Evolutionary conservation across 306 rosid species (phyloP).

Genomic region (Acmispon strigosus): DNA sequence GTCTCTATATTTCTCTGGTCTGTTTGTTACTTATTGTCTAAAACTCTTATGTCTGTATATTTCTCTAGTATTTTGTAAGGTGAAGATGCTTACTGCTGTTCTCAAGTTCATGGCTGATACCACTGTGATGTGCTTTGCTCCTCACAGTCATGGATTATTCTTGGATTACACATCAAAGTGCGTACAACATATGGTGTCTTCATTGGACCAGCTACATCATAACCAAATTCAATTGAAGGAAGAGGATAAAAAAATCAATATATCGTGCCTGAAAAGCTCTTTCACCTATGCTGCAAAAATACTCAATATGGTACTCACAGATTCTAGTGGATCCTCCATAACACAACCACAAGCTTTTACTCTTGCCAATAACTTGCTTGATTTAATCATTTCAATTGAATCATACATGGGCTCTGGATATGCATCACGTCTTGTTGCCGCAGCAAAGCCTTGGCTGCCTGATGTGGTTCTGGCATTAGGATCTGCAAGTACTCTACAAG

Average conservation of each 20-base stretch:
- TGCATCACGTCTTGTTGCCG: constrained; percentile 57
- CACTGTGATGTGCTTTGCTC: constrained; percentile 41
- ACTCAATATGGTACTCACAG: constrained; percentile 39
- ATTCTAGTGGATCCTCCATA: constrained; percentile 38
- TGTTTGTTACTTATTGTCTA: constrained; percentile 9
- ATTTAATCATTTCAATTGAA: constrained; percentile 52
- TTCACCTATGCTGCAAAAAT: constrained; percentile 76
- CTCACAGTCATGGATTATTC: constrained; percentile 41
- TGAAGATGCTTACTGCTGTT: constrained; percentile 70
- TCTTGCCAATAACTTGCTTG: constrained; percentile 68
- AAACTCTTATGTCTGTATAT: constrained; percentile 16
- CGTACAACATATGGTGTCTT: constrained; percentile 25
- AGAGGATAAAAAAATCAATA: constrained; percentile 40
- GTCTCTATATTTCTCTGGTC: constrained; percentile 8
- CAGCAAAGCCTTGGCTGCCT: constrained; percentile 81
- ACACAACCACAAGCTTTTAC: constrained; percentile 31
- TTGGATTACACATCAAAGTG: constrained; percentile 57
- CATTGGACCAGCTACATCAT: constrained; percentile 28
- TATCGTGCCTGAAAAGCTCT: constrained; percentile 60
- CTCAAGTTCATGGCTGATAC: constrained; percentile 71
- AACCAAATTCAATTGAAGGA: constrained; percentile 43
- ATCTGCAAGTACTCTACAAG: constrained; percentile 34
- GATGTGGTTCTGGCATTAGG: constrained; percentile 76
- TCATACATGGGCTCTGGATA: constrained; percentile 49
- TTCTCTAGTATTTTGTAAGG: constrained; percentile 39